Conservation (phyloP, 2,329 filamentous ascomycete genomes). For the Pseudogymnoascus sp. region DNA sequence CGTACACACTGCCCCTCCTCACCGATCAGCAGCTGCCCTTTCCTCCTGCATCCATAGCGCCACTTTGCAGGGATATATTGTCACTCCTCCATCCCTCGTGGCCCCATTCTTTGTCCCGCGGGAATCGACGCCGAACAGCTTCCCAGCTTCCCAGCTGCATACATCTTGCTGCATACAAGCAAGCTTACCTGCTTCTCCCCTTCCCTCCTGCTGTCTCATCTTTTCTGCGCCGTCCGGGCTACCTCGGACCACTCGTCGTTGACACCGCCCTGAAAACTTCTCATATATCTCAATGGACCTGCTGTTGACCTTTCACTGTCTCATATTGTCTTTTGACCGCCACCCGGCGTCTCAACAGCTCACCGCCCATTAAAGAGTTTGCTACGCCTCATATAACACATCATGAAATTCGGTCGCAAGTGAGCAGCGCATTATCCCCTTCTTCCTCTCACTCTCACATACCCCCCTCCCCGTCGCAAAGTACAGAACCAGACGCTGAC, state of each 20-base stretch:
- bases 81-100: neutral
- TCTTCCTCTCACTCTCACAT: too few relatives aligned
- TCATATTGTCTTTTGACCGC: conserved; percentile 5
- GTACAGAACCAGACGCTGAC: neutral
- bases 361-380: neutral
- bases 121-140: neutral
- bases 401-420: conserved; percentile 59
- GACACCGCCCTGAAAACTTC: neutral
- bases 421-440: conserved; percentile 28
- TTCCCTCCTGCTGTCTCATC: neutral
- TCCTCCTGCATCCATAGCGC: conserved; percentile 3
- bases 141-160: neutral
- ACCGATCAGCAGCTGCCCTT: neutral
- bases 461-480: neutral
- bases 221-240: neutral
- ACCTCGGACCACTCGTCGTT: neutral
- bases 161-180: neutral
- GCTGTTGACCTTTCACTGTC: neutral
- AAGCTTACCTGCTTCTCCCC: too few relatives aligned
- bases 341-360: neutral
- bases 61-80: conserved; percentile 5
- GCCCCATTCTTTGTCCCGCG: neutral
- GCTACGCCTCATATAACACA: conserved; percentile 16
- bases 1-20: too few relatives aligned
- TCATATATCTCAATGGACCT: conserved; percentile 8